These are phyloP conservation scores for Rossbeevera mucosa DNA, from an alignment of 768 basidiomycete species.

Conservation along the genomic window DNA sequence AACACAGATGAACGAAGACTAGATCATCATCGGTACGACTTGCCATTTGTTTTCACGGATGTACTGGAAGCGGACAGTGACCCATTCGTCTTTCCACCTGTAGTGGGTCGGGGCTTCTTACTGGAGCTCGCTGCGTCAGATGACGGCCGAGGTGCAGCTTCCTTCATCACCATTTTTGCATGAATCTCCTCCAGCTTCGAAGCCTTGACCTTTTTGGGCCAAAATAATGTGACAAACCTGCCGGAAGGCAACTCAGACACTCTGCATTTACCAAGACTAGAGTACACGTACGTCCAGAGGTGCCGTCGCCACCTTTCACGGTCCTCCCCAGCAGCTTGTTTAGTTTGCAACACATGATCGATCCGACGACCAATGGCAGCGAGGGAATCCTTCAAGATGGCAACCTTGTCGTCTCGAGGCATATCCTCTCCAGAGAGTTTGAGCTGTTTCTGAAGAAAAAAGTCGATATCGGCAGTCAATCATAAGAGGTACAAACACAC, in stretches of 20 bases:
- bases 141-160: slow-evolving; percentile 58
- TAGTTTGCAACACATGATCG: slow-evolving; percentile 71
- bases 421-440: slow-evolving; percentile 92
- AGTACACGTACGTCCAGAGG: slow-evolving; percentile 84
- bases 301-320: slow-evolving; percentile 85
- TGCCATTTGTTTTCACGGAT: slow-evolving; percentile 54
- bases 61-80: slow-evolving; percentile 40
- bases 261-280: slow-evolving; percentile 1
- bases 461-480: slow-evolving; percentile 1
- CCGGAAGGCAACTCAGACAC: slow-evolving; percentile 3
- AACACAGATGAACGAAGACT: slow-evolving; percentile 16
- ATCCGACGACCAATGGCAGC: slow-evolving; percentile 92
- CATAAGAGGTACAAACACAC: slow-evolving; percentile 40
- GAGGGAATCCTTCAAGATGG: slow-evolving; percentile 91
- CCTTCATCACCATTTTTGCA: slow-evolving; percentile 92
- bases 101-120: slow-evolving; percentile 59
- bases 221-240: slow-evolving; percentile 93
- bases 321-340: slow-evolving; percentile 77
- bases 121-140: slow-evolving; percentile 41
- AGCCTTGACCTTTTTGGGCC: slow-evolving; percentile 96
- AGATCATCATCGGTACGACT: slow-evolving; percentile 53
- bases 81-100: slow-evolving; percentile 50
- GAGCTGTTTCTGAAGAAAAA: slow-evolving; percentile 74
- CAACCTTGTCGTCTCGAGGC: slow-evolving; percentile 93
- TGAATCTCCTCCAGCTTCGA: slow-evolving; percentile 93